Base-by-base conservation (phyloP, 2,329 filamentous ascomycete species). In the Akanthomyces muscarius region DNA sequence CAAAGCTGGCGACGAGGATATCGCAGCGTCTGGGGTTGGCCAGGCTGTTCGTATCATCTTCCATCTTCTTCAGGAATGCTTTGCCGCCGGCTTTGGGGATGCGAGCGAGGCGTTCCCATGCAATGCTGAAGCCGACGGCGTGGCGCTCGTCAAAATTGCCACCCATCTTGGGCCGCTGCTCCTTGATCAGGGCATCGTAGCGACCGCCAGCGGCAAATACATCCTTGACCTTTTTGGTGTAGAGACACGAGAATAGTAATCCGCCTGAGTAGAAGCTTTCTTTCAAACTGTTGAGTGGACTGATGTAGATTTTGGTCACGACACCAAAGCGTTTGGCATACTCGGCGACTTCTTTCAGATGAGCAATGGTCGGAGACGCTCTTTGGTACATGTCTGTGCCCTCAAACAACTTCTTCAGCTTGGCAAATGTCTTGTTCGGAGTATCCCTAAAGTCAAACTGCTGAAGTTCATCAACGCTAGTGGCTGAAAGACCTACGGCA, bases 131-230 rank as follows among this genome's bases (percentile, higher is more conserved):
- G 1, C 96, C 95, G 13, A 98, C 95, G 5, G 92, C 94, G 71
- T 96, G 91, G 23, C 86, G 86, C 69, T 88, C 86, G 62, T 85
- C 81, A 50, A 84, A 80, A 63, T 83, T 84, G 28, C 81, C 83
- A 47, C 86, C 81, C 48, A 87, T 84, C 66, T 87, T 89, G 5
- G 90, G 90, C 10, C 88, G 85, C 71, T 96, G 90, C 65, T 96
- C 90, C 72, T 88, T 87, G 67, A 99, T 94, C 23, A 99, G 79
- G 54, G 87, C 86, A 73, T 99, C 96, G 72, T 99, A 99, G 55
- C 95, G 86, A 2, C 95, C 95, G 57, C 96, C 95, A 38, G 93
- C 95, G 6, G 94, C 95, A 71, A 98, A 92, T 0, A 98, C 91
- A 68, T 95, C 89, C 68, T 85, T 88, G 65, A 89, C 85, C 72